Conservation (phyloP, 2,329 filamentous ascomycete genomes). For the Colletotrichum gloeosporioides region DNA sequence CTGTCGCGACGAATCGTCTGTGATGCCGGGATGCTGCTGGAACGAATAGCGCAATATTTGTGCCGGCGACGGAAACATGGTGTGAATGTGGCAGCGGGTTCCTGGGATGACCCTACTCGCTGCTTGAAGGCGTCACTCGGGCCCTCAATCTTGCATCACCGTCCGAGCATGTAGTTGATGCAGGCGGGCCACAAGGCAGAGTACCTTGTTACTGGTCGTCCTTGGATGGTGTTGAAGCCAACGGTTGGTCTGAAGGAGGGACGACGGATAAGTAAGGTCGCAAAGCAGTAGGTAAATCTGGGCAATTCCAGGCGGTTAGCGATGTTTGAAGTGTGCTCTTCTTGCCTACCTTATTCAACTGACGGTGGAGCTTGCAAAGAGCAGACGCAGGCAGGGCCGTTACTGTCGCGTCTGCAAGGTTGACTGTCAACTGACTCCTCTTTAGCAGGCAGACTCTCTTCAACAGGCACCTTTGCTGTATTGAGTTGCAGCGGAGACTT, state of each 20-base stretch:
- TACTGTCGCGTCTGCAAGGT: background rate
- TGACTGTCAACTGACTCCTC: background rate
- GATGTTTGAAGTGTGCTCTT: background rate
- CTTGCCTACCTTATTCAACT: background rate
- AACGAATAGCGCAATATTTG: conserved; percentile 28
- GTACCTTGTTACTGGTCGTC: background rate
- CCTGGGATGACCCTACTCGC: background rate
- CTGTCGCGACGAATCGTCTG: background rate
- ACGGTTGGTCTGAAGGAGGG: background rate
- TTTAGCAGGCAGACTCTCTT: background rate
- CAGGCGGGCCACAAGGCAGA: background rate
- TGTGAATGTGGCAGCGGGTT: background rate
- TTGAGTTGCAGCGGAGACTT: background rate
- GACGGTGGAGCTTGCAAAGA: background rate
- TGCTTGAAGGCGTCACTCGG: conserved; percentile 12
- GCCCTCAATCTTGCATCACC: conserved; percentile 10
- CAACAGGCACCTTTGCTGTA: background rate
- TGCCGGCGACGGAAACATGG: conserved; percentile 29
- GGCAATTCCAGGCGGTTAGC: background rate
- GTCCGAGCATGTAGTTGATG: conserved; percentile 7
- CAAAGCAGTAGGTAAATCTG: background rate
- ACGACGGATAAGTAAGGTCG: background rate
- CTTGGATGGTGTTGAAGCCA: background rate
- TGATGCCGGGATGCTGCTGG: background rate
- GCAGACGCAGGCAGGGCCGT: background rate